Evolutionary conservation across 768 basidiomycete genomes (phyloP).

Genomic region (Stropharia rugosoannulata): DNA sequence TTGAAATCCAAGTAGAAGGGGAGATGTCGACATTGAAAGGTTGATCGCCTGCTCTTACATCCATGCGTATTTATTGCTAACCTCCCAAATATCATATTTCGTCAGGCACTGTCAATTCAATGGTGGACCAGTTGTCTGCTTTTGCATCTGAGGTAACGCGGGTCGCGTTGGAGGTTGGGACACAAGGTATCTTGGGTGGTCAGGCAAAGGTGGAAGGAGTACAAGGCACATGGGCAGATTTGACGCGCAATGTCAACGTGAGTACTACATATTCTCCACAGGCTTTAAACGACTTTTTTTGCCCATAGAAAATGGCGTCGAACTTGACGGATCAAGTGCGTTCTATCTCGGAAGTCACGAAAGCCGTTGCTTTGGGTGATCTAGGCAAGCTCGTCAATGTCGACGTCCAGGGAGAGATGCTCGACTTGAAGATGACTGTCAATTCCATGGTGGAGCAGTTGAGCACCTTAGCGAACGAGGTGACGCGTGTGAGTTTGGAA

Average conservation of each 20-base stretch:
- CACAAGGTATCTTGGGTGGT: constrained; percentile 87
- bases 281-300: not conserved
- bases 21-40: constrained; percentile 84
- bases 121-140: constrained; percentile 88
- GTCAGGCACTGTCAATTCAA: constrained; percentile 79
- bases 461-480: constrained; percentile 73
- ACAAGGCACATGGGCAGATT: constrained; percentile 90
- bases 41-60: constrained; percentile 12
- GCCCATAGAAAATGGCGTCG: constrained; percentile 75
- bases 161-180: constrained; percentile 88
- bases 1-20: constrained; percentile 83
- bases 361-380: constrained; percentile 85
- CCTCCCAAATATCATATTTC: not conserved
- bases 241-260: constrained; percentile 90
- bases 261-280: constrained; percentile 21
- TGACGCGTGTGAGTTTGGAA: constrained; percentile 90
- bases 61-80: not conserved
- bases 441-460: constrained; percentile 86
- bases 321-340: constrained; percentile 87
- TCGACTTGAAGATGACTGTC: constrained; percentile 84
- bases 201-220: constrained; percentile 90
- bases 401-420: constrained; percentile 93
- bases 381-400: constrained; percentile 83
- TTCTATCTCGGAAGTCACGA: constrained; percentile 89
- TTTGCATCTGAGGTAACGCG: constrained; percentile 84